Evolutionary conservation across 495 filamentous ascomycete species (phyloP), one percentile per base, ranked within the genome.

Genomic region (Margaritispora aquatica): DNA sequence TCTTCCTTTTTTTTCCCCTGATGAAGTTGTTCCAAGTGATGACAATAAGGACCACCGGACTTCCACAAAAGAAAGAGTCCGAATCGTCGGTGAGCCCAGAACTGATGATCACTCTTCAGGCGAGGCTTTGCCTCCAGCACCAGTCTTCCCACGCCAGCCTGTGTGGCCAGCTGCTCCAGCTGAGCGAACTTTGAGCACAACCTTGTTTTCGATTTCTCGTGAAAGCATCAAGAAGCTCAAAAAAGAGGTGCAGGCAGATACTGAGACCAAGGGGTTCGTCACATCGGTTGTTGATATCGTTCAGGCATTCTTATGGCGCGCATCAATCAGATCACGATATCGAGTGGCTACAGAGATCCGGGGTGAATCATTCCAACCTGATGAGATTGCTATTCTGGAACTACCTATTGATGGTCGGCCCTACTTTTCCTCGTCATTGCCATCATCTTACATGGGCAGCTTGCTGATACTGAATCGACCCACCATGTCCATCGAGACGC

Each of bases 301-400:
- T 0, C 66, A 69, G 54, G 69, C 68, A 7, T 70, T 73, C 55
- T 63, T 71, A 20, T 73, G 71, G 71, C 71, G 68, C 47, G 56
- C 68, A n/a, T 57, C 61, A 15, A 69, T 70, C 26, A 67, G 59
- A 44, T 66, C 68, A n/a, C 64, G 71, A 49, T 70, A 69, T 53
- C 67, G 59, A 19, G 64, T 70, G 26, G 68, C 68, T 2, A 70
- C 52, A 36, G 64, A 70, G n/a, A 51, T 69, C 9, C 67, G 58
- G 1, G 58, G 60, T 31, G 29, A 65, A 54, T 55, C 51, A 2
- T 70, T 69, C 50, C 47, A 50, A 15, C 53, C 64, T 3, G 67
- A 71, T 17, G 69, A 69, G 20, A 47, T 65, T n/a, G 65, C 70
- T 17, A 68, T 71, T 58, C 58, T 72, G n/a, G 69, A 72, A 53